Evolutionary conservation across 805 yeast genomes (phyloP).

Genomic region (Kodamaea kakaduensis): DNA sequence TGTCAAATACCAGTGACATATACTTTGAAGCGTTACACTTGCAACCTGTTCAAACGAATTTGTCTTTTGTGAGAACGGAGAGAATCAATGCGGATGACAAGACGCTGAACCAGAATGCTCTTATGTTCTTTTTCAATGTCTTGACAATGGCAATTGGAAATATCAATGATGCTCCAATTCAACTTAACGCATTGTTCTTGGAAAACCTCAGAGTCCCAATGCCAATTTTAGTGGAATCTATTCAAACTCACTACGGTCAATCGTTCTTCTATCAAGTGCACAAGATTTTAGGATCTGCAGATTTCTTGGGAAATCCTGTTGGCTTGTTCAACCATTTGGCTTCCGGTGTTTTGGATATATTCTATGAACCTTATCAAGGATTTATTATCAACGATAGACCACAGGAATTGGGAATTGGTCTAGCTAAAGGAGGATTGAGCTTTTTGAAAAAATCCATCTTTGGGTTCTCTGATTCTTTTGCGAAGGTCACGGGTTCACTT

Average conservation of each 20-base stretch:
- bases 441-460: conserved; percentile 92
- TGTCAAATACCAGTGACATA: conserved; percentile 61
- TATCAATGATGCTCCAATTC: conserved; percentile 93
- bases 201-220: conserved; percentile 88
- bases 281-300: conserved; percentile 93
- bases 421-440: conserved; percentile 94
- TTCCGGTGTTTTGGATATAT: conserved; percentile 93
- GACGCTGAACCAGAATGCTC: conserved; percentile 53
- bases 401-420: conserved; percentile 88
- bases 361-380: conserved; percentile 97
- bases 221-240: conserved; percentile 63
- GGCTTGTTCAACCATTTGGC: conserved; percentile 90
- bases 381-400: conserved; percentile 92
- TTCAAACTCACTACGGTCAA: conserved; percentile 85
- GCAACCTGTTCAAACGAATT: conserved; percentile 84
- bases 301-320: conserved; percentile 94
- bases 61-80: conserved; percentile 90
- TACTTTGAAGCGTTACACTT: conserved; percentile 90
- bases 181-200: conserved; percentile 77
- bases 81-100: conserved; percentile 64
- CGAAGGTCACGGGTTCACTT: conserved; percentile 88
- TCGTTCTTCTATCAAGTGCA: conserved; percentile 89
- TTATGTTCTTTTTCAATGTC: conserved; percentile 76
- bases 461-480: conserved; percentile 90
- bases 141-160: conserved; percentile 96